Base-by-base conservation (phyloP, 805 yeast genomes). In the Metschnikowia hibisci region DNA sequence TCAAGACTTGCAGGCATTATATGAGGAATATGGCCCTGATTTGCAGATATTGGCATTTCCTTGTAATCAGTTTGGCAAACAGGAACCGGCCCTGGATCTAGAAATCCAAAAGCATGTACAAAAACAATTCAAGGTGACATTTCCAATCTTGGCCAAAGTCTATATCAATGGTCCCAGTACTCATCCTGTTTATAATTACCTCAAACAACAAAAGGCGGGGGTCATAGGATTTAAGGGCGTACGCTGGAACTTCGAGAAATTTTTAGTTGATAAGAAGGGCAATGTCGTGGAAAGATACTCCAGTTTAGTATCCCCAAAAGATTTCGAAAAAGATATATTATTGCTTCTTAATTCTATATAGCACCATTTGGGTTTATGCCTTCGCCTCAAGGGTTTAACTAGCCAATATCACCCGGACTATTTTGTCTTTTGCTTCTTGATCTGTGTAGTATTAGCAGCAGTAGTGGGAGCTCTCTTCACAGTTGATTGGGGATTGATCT, bases 31-130 rank as follows among this genome's bases (percentile, higher is more conserved):
- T 66, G 66, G 74, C 41, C 78, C 74, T 38, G 57, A 75, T 1
- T 69, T 90, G 18, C 79, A 67, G 34, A 73, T 89, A 22, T 51
- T 89, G 28, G 96, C 89, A 0, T 88, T 89, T 76, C 97, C 97
- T 26, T 87, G 96, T 66, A 86, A 87, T 67, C 96, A 88, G 62
- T 89, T 89, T 61, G 90, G 84, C 18, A 69, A 77, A 54, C 84
- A 93, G 71, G 87, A 90, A 65, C 83, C 93, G 53, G 82, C 81
- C 3, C 58, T 77, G 3, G 80, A 77, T 39, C 76, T 34, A 4
- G 44, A 56, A 23, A 57, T 67, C 13, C 57, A 54, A 14, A 32
- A 35, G 15, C 48, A 46, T 13, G 56, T 58, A 14, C 57, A 57
- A 13, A 18, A 39, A 15, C 46, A 50, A 25, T 69, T 52, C 40